Evolutionary conservation across 176 grass and related monocot genomes (phyloP).

Genomic region (Bothriochloa decipiens): DNA sequence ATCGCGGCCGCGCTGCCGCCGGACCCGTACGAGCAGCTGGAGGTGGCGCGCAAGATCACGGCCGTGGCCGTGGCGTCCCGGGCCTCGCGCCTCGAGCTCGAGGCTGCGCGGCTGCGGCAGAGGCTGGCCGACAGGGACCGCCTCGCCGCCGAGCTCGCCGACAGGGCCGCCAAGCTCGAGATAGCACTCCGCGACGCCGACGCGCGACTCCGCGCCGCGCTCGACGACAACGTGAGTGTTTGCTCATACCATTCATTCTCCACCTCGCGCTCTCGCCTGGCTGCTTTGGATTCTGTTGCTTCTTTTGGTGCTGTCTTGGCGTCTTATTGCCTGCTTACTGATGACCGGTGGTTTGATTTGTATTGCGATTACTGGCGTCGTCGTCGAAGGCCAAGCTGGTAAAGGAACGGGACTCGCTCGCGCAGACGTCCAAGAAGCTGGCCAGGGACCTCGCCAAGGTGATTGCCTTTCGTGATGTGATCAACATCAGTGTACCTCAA

Average conservation of each 20-base stretch:
- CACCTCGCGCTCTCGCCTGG: not conserved
- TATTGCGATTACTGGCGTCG: not conserved
- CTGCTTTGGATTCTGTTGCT: no score
- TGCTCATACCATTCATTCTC: not conserved
- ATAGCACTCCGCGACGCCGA: constrained; percentile 61
- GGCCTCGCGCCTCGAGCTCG: constrained; percentile 72
- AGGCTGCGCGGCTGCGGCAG: constrained; percentile 64
- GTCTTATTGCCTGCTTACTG: not conserved
- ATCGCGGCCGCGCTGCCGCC: constrained; percentile 79
- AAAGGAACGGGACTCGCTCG: constrained; percentile 76
- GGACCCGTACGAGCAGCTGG: constrained; percentile 96
- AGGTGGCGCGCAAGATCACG: constrained; percentile 88
- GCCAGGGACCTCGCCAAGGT: constrained; percentile 80
- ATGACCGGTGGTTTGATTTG: not conserved
- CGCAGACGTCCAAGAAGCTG: constrained; percentile 84
- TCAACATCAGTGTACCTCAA: not conserved
- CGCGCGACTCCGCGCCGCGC: constrained; percentile 49
- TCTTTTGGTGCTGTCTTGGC: no score
- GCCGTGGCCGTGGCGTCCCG: constrained; percentile 74
- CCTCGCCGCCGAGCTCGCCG: constrained; percentile 65
- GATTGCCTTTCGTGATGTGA: not conserved
- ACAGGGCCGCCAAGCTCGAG: constrained; percentile 58
- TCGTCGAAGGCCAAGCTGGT: constrained; percentile 57
- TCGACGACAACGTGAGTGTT: constrained; percentile 72
- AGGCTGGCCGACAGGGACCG: constrained; percentile 72